Conservation (phyloP, 345 rosid genomes). For the Eucalyptus leucophloia region DNA sequence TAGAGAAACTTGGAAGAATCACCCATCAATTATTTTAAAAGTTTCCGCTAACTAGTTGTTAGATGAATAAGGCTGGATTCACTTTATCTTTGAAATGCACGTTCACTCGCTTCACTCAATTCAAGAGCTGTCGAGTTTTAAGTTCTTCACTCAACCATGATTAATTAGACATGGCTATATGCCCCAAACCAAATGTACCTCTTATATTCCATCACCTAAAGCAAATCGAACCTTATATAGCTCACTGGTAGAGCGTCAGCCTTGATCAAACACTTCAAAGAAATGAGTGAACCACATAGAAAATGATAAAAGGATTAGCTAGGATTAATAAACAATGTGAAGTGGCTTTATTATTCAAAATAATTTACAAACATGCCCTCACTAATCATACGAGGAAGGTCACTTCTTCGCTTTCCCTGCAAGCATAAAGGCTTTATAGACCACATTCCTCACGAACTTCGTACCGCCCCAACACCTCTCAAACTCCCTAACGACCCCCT, state of each 20-base stretch:
- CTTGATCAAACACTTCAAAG: neutral
- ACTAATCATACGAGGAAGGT: neutral
- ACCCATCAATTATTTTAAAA: too few species aligned
- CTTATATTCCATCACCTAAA: neutral
- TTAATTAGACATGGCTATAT: neutral
- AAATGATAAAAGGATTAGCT: neutral
- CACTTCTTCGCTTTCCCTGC: slow-evolving; percentile 22
- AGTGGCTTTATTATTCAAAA: neutral
- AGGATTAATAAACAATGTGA: neutral
- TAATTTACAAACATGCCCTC: neutral
- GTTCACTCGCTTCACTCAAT: neutral
- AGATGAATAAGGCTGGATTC: too few species aligned
- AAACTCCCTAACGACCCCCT: slow-evolving; percentile 25
- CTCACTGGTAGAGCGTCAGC: neutral
- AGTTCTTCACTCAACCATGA: neutral
- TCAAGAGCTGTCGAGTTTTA: neutral
- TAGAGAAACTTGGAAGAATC: too few species aligned
- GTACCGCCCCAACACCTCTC: slow-evolving; percentile 53
- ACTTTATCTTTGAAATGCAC: too few species aligned
- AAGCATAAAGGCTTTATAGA: slow-evolving; percentile 47
- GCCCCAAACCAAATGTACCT: neutral
- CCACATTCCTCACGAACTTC: slow-evolving; percentile 18
- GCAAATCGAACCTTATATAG: neutral
- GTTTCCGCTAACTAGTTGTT: too few species aligned
- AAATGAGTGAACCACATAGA: neutral